phyloP scores from a whole-genome alignment of 257 asterid species.

The Gynochthodes officinalis region DNA sequence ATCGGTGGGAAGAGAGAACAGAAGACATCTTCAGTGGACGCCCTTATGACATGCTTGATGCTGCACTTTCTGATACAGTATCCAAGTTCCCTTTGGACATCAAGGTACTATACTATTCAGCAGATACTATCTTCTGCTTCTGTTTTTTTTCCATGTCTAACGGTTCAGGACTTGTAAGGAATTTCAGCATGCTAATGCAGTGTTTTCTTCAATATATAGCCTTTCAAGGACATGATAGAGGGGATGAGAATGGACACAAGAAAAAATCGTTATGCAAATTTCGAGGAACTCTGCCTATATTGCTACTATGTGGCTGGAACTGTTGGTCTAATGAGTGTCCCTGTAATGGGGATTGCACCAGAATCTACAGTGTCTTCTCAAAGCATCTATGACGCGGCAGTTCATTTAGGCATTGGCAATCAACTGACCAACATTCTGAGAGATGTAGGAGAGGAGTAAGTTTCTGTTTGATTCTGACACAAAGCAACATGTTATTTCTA shows the following conservation, averaged over 20 bases:
- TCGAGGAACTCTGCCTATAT: constrained; percentile 60
- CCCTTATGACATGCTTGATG: constrained; percentile 76
- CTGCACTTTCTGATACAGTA: constrained; percentile 74
- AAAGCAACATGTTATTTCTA: neutral
- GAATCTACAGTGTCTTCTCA: constrained; percentile 54
- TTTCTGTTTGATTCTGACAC: neutral
- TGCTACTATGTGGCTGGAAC: constrained; percentile 88
- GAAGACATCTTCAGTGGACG: constrained; percentile 62
- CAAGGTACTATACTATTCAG: constrained; percentile 38
- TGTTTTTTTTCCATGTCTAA: neutral
- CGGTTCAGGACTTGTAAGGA: neutral
- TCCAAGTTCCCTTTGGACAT: constrained; percentile 66
- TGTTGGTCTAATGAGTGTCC: constrained; percentile 85
- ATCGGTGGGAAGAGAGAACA: constrained; percentile 76
- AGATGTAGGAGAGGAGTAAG: constrained; percentile 92
- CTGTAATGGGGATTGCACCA: constrained; percentile 81
- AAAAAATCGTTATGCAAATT: constrained; percentile 55
- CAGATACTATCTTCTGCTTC: neutral
- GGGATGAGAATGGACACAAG: constrained; percentile 86
- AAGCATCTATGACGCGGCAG: constrained; percentile 52
- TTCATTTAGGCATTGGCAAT: constrained; percentile 67
- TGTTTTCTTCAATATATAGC: constrained; percentile 29
- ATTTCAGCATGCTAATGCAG: too few species aligned
- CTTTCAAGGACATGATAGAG: constrained; percentile 85
- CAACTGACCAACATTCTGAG: constrained; percentile 73